Conservation (phyloP, 306 rosid species). For the Castanopsis chinensis region DNA sequence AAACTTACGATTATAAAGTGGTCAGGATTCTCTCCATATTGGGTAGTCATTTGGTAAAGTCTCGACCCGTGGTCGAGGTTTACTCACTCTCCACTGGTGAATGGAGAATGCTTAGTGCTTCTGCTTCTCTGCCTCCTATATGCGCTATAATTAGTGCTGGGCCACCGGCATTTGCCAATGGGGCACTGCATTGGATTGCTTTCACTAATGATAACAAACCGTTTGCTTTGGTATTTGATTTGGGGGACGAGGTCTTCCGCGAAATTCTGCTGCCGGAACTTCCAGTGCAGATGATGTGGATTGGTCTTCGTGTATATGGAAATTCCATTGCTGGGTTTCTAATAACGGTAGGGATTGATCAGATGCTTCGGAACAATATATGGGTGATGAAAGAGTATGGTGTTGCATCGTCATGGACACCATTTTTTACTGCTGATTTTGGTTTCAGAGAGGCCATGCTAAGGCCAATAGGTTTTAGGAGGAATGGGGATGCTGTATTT, state of each 20-base stretch:
- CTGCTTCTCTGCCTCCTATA: neutral
- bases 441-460: rapidly evolving
- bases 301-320: no score
- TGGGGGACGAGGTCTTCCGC: no score
- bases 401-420: slow-evolving; percentile 21
- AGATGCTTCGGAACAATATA: no score
- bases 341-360: no score
- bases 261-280: no score
- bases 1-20: slow-evolving; percentile 5
- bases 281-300: rapidly evolving
- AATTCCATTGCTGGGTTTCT: no score
- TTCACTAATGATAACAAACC: neutral
- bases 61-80: slow-evolving; percentile 15
- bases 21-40: neutral
- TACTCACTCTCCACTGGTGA: slow-evolving; percentile 23
- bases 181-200: slow-evolving; percentile 29
- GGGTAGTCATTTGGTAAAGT: no score
- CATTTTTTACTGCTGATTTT: neutral
- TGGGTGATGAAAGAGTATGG: no score
- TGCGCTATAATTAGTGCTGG: neutral
- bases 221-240: no score
- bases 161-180: slow-evolving; percentile 13
- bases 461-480: neutral
- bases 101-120: slow-evolving; percentile 4
- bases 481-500: slow-evolving; percentile 8